These are phyloP conservation scores for Plasmodium falciparum DNA, from an alignment of 169 alveolate species.

Conservation along the genomic window DNA sequence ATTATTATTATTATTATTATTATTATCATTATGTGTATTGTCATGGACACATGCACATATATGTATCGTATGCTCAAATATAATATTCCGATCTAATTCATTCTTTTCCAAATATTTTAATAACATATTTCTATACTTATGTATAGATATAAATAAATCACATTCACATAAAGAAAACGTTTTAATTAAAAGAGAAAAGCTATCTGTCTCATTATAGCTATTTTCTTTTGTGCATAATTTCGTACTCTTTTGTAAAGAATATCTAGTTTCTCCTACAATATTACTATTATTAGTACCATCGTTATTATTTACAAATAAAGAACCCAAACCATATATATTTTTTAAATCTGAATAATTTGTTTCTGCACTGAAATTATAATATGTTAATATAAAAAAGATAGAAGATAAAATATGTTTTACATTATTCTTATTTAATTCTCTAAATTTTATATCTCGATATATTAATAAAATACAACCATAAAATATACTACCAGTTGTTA, in stretches of 20 bases:
- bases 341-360: constrained; percentile 67
- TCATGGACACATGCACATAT: constrained; percentile 77
- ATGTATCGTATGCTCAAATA: constrained; percentile 75
- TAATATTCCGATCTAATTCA: constrained; percentile 64
- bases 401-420: constrained; percentile 66
- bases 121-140: constrained; percentile 70
- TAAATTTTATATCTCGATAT: constrained; percentile 50
- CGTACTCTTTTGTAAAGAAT: not conserved
- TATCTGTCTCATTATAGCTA: not conserved
- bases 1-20: not conserved
- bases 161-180: constrained; percentile 74
- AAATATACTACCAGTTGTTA: constrained; percentile 61
- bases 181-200: constrained; percentile 40
- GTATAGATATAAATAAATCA: constrained; percentile 70
- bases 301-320: constrained; percentile 69
- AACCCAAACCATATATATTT: constrained; percentile 73
- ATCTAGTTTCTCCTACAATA: constrained; percentile 2
- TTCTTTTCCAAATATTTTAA: constrained; percentile 63
- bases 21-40: constrained; percentile 7
- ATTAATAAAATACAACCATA: constrained; percentile 72
- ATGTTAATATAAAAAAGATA: constrained; percentile 65
- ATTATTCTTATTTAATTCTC: constrained; percentile 41
- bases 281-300: constrained; percentile 37
- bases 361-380: constrained; percentile 68
- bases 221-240: not conserved